Evolutionary conservation across 768 basidiomycete species (phyloP).

Genomic region (Rhizopogon rudus): DNA sequence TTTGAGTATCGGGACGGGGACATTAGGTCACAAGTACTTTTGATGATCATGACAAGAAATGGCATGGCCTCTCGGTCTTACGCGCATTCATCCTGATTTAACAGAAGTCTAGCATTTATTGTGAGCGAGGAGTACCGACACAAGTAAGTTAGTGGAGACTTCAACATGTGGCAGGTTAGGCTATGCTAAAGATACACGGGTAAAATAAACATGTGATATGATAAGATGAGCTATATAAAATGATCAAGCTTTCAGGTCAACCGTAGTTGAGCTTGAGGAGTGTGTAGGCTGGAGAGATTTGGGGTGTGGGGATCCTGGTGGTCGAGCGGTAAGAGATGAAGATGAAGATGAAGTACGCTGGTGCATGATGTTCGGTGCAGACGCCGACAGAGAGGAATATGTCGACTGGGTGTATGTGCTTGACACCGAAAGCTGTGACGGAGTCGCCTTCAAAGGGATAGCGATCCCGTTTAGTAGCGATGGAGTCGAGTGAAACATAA

Average conservation of each 20-base stretch:
- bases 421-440: constrained; percentile 8
- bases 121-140: neutral
- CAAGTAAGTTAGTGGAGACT: constrained; percentile 1
- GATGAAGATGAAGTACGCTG: constrained; percentile 8
- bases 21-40: constrained; percentile 8
- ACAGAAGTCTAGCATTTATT: neutral
- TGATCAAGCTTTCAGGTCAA: constrained; percentile 23
- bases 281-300: constrained; percentile 9
- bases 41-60: constrained; percentile 5
- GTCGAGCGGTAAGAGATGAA: constrained; percentile 6
- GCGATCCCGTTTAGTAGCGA: constrained; percentile 19
- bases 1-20: constrained; percentile 13
- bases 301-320: constrained; percentile 5
- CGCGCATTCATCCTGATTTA: neutral
- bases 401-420: constrained; percentile 5
- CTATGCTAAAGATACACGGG: constrained; percentile 19
- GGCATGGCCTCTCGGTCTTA: constrained; percentile 5
- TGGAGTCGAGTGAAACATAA: constrained; percentile 3
- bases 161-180: neutral
- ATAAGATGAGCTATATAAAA: constrained; percentile 1
- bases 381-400: constrained; percentile 16
- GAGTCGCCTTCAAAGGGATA: constrained; percentile 16
- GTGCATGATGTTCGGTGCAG: constrained; percentile 20
- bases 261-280: constrained; percentile 9
- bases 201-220: constrained; percentile 16